Base-by-base conservation (phyloP, 2,329 filamentous ascomycete species). In the Hymenoscyphus scutula region DNA sequence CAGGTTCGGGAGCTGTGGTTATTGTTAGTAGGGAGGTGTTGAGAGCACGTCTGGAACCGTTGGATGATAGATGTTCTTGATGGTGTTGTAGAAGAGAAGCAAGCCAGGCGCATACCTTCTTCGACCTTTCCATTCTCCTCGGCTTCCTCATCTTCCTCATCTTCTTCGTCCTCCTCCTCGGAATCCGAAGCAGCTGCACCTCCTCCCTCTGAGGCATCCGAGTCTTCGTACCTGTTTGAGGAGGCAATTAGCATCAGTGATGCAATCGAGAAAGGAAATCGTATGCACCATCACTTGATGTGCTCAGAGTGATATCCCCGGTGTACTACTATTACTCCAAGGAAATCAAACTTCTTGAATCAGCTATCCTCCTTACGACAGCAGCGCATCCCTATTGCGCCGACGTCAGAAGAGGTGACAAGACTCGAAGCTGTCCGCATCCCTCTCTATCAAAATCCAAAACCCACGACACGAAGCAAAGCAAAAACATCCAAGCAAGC, bases 121-220 rank as follows among this genome's bases (percentile, higher is more conserved):
- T 32, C 65, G 51, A 66, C 63, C 48, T 70, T 64, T 30, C 64
- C 64, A 11, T 69, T 56, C 56, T 68, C 61, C 55, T 68, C 64
- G 37, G 68, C 64, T 17, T 66, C 65, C 10, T 69, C 68, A 54
- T 72, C 65, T 23, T 66, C 63, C 30, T 66, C 62, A 61, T 68
- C 64, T 34, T 65, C 61, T 27, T 68, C 67, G 53, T 76, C 72
- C 59, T 77, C 75, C 29, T 76, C 72, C 23, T 78, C 76, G 62
- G 74, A 72, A 37, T 71, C 74, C 66, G 74, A 68, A 67, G 73
- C 70, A 63, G 70, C 71, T 55, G 64, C 69, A 58, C 69, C 68
- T 60, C 72, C 67, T 48, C 41, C 41, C 15, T 48, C 41, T 17
- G 41, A 48, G 58, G 69, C 69, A 65, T 74, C 68, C 61, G 73